Conservation (phyloP, 2,329 filamentous ascomycete species). For the Ceratocystis papillata region DNA sequence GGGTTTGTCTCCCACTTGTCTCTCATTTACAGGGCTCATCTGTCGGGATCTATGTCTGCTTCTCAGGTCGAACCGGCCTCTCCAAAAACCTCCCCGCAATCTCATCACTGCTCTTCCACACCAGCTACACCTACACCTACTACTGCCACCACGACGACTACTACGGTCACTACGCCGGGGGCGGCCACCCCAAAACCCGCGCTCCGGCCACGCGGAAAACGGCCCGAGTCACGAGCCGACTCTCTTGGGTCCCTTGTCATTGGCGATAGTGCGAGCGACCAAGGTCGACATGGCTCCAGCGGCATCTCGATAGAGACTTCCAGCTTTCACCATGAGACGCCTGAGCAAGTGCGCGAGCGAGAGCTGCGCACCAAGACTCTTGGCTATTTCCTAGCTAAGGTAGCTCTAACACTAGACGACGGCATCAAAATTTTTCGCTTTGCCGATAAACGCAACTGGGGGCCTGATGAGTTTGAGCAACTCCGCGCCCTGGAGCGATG, state of each 20-base stretch:
- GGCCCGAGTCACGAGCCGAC: constrained; percentile 18
- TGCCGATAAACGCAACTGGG: constrained; percentile 50
- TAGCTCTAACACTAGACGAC: constrained; percentile 45
- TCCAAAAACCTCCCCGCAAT: constrained; percentile 7
- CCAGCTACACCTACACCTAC: neutral
- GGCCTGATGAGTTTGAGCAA: constrained; percentile 49
- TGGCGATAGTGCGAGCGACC: constrained; percentile 5
- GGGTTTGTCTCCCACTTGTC: neutral
- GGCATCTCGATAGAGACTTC: neutral
- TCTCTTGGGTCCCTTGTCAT: constrained; percentile 14
- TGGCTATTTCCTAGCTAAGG: constrained; percentile 47
- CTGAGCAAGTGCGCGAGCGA: constrained; percentile 26
- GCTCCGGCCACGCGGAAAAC: constrained; percentile 22
- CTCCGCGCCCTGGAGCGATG: constrained; percentile 43
- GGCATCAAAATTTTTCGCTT: constrained; percentile 45
- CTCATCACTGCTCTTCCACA: neutral
- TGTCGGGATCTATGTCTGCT: constrained; percentile 21
- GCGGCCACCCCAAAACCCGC: constrained; percentile 4
- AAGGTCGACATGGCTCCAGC: neutral
- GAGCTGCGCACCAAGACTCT: constrained; percentile 41
- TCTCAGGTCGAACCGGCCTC: constrained; percentile 19
- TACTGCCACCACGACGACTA: neutral
- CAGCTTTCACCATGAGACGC: constrained; percentile 14
- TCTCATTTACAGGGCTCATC: constrained; percentile 1
- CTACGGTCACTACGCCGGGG: constrained; percentile 1